Evolutionary conservation across 305 asterid species (phyloP).

Genomic region (Plantago coronopus): DNA sequence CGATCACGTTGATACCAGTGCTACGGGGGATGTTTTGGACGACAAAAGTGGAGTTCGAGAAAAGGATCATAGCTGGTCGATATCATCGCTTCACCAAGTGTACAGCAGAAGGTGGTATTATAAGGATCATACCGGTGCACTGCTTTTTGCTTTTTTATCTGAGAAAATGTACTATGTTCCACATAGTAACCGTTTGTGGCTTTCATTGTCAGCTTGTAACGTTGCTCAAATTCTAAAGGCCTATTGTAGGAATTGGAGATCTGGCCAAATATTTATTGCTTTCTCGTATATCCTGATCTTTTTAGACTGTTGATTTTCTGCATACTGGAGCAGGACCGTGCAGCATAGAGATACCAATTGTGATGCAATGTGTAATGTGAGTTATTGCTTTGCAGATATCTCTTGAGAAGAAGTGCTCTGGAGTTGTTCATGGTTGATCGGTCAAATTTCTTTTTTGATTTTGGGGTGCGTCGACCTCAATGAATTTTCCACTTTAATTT

Average conservation of each 20-base stretch:
- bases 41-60: constrained; percentile 58
- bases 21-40: constrained; percentile 45
- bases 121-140: no score
- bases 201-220: constrained; percentile 20
- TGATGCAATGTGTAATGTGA: constrained; percentile 18
- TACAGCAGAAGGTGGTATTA: constrained; percentile 89
- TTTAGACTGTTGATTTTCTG: background rate
- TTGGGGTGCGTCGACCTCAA: constrained; percentile 63
- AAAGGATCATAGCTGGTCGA: constrained; percentile 90
- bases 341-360: constrained; percentile 12
- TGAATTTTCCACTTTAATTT: constrained; percentile 19
- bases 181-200: constrained; percentile 7
- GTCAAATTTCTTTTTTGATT: constrained; percentile 95
- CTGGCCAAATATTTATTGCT: constrained; percentile 2
- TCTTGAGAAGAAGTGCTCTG: constrained; percentile 95
- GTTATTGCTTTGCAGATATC: constrained; percentile 60
- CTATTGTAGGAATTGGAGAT: background rate
- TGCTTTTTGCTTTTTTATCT: constrained; percentile 1
- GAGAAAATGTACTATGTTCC: constrained; percentile 12
- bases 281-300: constrained; percentile 16
- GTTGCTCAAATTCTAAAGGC: constrained; percentile 20
- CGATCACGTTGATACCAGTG: constrained; percentile 57
- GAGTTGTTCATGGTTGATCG: constrained; percentile 97
- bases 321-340: background rate
- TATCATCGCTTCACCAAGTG: constrained; percentile 94